Evolutionary conservation across 495 filamentous ascomycete species (phyloP).

Genomic region (Astrothelium macrocarpum): DNA sequence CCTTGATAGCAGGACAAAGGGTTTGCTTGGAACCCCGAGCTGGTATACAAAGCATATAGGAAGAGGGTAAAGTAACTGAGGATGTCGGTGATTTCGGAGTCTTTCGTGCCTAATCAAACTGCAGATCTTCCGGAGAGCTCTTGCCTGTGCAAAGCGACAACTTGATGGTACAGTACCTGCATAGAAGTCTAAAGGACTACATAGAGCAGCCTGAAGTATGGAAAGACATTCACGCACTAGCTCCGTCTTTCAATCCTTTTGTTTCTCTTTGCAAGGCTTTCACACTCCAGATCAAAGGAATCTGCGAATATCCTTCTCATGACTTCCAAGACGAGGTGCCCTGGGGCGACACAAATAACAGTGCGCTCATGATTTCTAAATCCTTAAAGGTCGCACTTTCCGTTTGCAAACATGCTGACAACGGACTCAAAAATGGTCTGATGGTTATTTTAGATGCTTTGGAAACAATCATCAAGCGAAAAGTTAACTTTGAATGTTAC

Average conservation of each 20-base stretch:
- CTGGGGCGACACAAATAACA: neutral
- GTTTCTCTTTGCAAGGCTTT: conserved; percentile 1
- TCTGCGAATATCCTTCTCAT: too few species aligned
- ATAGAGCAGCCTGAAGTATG: neutral
- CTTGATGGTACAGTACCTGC: neutral
- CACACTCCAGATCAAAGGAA: neutral
- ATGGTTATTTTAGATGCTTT: neutral
- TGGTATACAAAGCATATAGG: neutral
- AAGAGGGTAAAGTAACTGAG: neutral
- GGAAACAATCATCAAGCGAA: neutral
- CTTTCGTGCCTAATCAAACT: neutral
- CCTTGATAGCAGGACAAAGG: neutral
- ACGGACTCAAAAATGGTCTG: neutral
- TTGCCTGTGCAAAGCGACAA: neutral
- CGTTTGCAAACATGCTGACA: neutral
- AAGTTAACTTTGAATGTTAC: neutral
- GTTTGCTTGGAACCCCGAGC: neutral
- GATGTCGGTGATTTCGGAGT: neutral
- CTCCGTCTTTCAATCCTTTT: neutral
- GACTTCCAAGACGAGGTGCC: too few species aligned
- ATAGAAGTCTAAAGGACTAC: neutral
- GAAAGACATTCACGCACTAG: neutral
- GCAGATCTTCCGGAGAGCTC: neutral
- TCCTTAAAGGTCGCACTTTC: neutral
- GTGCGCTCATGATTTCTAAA: neutral